Evolutionary conservation across 768 basidiomycete species (phyloP).

Genomic region (Boletus pseudo-olivaceus): DNA sequence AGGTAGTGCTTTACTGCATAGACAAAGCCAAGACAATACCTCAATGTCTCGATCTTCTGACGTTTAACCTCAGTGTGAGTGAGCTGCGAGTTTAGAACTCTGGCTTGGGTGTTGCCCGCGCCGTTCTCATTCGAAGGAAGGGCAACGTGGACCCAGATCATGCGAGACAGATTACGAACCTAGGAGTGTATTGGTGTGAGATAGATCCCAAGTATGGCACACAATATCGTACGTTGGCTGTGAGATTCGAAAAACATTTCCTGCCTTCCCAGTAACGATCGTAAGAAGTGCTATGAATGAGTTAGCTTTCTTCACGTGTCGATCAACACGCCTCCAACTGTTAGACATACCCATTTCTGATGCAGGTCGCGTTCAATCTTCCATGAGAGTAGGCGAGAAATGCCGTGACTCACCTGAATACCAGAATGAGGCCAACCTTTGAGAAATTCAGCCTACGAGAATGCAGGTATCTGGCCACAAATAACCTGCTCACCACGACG

Average conservation of each 20-base stretch:
- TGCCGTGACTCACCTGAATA: constrained; percentile 60
- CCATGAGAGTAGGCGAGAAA: background rate
- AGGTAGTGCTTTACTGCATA: constrained; percentile 78
- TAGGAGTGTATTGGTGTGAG: constrained; percentile 17
- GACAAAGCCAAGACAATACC: constrained; percentile 65
- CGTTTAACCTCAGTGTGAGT: constrained; percentile 53
- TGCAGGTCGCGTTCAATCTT: background rate
- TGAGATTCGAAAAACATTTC: constrained; percentile 73
- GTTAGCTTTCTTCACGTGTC: background rate
- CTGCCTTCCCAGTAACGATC: constrained; percentile 89
- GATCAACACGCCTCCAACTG: background rate
- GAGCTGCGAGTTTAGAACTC: constrained; percentile 43
- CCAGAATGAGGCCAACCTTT: constrained; percentile 84
- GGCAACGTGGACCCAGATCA: constrained; percentile 77
- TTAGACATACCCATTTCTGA: constrained; percentile 59
- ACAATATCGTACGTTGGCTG: constrained; percentile 48
- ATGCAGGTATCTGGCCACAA: background rate
- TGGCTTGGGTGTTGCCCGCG: constrained; percentile 45
- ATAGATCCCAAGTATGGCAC: background rate
- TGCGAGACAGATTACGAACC: constrained; percentile 71
- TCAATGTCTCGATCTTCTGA: constrained; percentile 68
- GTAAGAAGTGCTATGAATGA: constrained; percentile 63
- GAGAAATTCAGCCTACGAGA: constrained; percentile 1
- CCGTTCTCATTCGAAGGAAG: constrained; percentile 54
- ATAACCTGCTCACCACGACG: constrained; percentile 67